Percentiles rank a stretch among this genome's conserved stretches.
Evolutionary conservation across 306 rosid genomes (phyloP).

Genomic region (Cicer yamashitae): DNA sequence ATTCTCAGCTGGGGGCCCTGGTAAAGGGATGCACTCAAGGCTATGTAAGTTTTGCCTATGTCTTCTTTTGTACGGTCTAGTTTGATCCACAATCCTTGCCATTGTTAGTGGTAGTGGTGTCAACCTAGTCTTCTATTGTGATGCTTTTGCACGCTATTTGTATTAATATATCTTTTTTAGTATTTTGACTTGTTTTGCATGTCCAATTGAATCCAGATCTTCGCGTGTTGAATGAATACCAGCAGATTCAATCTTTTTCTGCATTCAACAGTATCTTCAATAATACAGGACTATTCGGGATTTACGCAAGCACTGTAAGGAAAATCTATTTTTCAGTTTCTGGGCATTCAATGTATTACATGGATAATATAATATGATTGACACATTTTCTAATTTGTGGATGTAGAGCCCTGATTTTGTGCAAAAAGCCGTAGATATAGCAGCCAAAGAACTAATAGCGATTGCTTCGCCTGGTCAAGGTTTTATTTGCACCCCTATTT

Average conservation of each 20-base stretch:
- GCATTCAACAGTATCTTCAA: constrained; percentile 97
- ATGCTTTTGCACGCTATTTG: neutral
- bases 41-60: constrained; percentile 68
- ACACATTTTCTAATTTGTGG: constrained; percentile 41
- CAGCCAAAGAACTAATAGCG: constrained; percentile 72
- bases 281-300: constrained; percentile 84
- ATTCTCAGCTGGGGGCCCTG: constrained; percentile 95
- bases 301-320: constrained; percentile 87
- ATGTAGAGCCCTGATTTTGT: constrained; percentile 75
- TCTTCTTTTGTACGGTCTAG: constrained; percentile 12
- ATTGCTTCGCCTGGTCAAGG: constrained; percentile 93
- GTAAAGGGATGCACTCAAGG: constrained; percentile 98
- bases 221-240: constrained; percentile 81
- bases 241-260: constrained; percentile 79
- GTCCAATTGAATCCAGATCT: constrained; percentile 62
- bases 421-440: constrained; percentile 71
- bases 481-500: constrained; percentile 39
- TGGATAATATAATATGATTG: constrained; percentile 27
- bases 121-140: neutral
- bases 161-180: neutral
- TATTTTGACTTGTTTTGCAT: constrained; percentile 26
- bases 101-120: constrained; percentile 1
- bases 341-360: neutral
- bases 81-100: constrained; percentile 12
- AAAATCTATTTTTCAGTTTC: constrained; percentile 13